Conservation (phyloP, 2,329 filamentous ascomycete genomes). For the Monilinia fructigena region DNA sequence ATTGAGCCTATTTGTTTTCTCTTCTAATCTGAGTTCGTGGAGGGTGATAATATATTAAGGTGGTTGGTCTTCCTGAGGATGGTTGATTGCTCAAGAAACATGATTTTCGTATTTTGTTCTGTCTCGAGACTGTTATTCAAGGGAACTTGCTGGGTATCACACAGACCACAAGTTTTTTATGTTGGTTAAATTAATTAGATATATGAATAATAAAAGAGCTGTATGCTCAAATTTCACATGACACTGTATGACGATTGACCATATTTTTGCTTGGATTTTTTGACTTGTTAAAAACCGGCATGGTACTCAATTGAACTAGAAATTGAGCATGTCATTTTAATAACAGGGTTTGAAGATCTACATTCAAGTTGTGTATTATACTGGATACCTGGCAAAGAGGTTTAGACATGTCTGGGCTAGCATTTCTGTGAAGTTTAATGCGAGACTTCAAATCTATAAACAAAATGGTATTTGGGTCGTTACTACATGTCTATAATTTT, state of each 20-base stretch:
- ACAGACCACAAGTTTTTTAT: too few species aligned
- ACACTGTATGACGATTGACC: too few species aligned
- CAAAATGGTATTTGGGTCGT: not conserved
- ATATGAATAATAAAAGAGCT: too few species aligned
- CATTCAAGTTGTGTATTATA: not conserved
- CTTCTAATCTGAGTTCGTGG: not conserved
- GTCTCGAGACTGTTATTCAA: not conserved
- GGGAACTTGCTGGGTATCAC: too few species aligned
- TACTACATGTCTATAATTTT: constrained; percentile 9
- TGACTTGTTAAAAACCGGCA: too few species aligned
- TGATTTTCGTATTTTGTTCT: not conserved
- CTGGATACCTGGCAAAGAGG: not conserved
- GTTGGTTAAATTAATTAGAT: too few species aligned
- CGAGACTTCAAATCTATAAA: not conserved
- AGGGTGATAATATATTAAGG: not conserved
- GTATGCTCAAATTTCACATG: too few species aligned
- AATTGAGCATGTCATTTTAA: too few species aligned
- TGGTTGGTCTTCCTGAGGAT: not conserved
- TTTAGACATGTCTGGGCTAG: too few species aligned
- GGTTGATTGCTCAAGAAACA: not conserved
- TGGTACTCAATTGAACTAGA: too few species aligned
- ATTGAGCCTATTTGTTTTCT: not conserved
- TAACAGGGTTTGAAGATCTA: too few species aligned
- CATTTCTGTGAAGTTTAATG: not conserved
- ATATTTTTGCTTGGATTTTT: too few species aligned